A percentile compares a stretch with the other conserved stretches of the same genome.
Conservation (phyloP, 148 eudicot genomes). For the Pouteria glomerata region DNA sequence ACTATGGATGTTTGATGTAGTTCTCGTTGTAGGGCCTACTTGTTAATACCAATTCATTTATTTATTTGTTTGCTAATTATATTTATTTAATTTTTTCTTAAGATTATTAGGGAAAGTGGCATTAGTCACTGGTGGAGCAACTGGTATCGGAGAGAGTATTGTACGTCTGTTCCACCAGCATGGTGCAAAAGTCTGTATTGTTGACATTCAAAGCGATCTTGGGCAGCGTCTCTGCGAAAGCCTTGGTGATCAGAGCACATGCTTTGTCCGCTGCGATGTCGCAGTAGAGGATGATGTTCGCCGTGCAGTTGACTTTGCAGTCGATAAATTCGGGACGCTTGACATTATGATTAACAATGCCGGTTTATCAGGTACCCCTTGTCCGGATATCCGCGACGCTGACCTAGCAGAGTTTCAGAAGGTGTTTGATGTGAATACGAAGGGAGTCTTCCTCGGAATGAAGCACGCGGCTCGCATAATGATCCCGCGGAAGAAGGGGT, state of each 20-base stretch:
- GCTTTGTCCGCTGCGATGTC: constrained; percentile 68
- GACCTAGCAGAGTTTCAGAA: constrained; percentile 52
- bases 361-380: constrained; percentile 61
- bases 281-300: constrained; percentile 57
- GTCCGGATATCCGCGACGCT: constrained; percentile 55
- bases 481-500: constrained; percentile 78
- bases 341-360: constrained; percentile 94
- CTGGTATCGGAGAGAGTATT: constrained; percentile 90
- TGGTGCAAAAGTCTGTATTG: constrained; percentile 79
- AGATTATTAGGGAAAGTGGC: constrained; percentile 89
- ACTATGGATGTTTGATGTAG: not conserved
- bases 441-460: constrained; percentile 82
- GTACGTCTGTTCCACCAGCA: constrained; percentile 81
- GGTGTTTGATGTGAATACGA: constrained; percentile 70
- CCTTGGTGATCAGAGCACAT: constrained; percentile 34
- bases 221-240: constrained; percentile 45
- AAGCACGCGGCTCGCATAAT: constrained; percentile 90
- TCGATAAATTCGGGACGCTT: constrained; percentile 57
- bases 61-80: not conserved
- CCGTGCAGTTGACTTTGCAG: constrained; percentile 61
- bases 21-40: not conserved
- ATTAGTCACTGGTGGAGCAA: constrained; percentile 87
- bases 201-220: constrained; percentile 59
- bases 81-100: constrained; percentile 18
- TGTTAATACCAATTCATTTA: not conserved